Evolutionary conservation across 345 rosid genomes (phyloP), one percentile per base, ranked within the genome.

Genomic region (Salix udensis): DNA sequence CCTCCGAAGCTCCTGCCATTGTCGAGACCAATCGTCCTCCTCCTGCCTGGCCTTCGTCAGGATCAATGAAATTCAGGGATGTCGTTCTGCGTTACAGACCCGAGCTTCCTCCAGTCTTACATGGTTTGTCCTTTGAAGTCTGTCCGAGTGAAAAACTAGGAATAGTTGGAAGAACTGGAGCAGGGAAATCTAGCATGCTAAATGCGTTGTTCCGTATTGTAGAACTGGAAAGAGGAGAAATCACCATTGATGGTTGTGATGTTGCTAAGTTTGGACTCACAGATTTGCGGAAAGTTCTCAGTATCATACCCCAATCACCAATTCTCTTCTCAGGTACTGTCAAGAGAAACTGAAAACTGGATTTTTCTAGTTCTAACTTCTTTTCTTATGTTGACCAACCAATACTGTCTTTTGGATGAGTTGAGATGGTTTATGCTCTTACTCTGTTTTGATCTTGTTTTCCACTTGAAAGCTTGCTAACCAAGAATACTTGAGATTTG

Each of bases 131-230:
- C 7, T 96, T 96, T 85, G 50, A 75, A 26, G 85, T 96, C 76
- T 84, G 90, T 86, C 95, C 98, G 14, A 88, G 91, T 80, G 97
- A 92, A 82, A 96, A 94, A 87, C 92, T 96, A 6, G 99, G 98
- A 67, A 92, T 96, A 76, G 99, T 89, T 67, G 99, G 99, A 82
- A 94, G 99, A 84, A 96, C 99, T 42, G 99, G 99, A 7, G 99
- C 99, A 36, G 99, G 99, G 77, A 96, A 96, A 83, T 96, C 99
- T 73, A 96, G 99, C 86, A 91, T 96, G 90, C 81, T 96, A 68
- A 96, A 94, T 86, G 90, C 99, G 13, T 88, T 96, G 74, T 96
- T 94, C 76, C 87, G 99, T 69, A 92, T 96, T 60, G 97, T 94
- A 48, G 99, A 94, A 78, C 82, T 94, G 70, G 98, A 96, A 80